Percentiles rank a stretch among this genome's conserved stretches.
Evolutionary conservation across 768 basidiomycete species (phyloP).

Genomic region (Podaxis rugospora): DNA sequence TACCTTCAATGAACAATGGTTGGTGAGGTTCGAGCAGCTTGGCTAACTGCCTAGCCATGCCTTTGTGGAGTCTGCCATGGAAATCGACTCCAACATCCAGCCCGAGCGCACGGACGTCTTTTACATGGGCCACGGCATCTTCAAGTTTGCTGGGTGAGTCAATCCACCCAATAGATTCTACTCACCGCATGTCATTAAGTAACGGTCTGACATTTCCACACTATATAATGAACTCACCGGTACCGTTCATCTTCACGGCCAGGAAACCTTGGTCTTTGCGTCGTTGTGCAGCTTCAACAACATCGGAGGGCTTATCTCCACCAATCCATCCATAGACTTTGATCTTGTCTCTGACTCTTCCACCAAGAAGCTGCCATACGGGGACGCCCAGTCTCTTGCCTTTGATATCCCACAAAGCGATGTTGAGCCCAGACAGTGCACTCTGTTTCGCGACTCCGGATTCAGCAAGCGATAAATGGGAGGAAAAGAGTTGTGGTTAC

Average conservation of each 20-base stretch:
- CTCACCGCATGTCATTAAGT: neutral
- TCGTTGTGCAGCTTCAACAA: conserved; percentile 44
- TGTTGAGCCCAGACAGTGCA: conserved; percentile 58
- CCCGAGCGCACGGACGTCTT: conserved; percentile 46
- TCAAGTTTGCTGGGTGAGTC: conserved; percentile 53
- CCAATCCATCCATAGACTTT: conserved; percentile 61
- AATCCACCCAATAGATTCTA: conserved; percentile 47
- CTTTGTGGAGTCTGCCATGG: conserved; percentile 65
- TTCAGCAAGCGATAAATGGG: neutral
- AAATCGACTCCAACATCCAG: conserved; percentile 69
- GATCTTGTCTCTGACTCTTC: conserved; percentile 57
- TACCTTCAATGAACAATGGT: conserved; percentile 65
- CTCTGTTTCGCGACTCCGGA: conserved; percentile 26
- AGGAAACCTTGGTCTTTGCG: conserved; percentile 63
- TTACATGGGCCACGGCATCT: conserved; percentile 48
- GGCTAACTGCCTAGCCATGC: conserved; percentile 67
- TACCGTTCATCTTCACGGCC: conserved; percentile 72
- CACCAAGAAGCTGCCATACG: conserved; percentile 64
- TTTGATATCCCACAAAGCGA: conserved; percentile 75
- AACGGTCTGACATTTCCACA: neutral
- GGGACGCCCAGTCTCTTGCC: conserved; percentile 70
- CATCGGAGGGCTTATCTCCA: conserved; percentile 49
- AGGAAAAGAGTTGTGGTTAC: conserved; percentile 20
- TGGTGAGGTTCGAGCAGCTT: conserved; percentile 52
- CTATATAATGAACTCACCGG: conserved; percentile 27